Conservation (phyloP, 2,329 filamentous ascomycete species). For the Penicillium sp. region DNA sequence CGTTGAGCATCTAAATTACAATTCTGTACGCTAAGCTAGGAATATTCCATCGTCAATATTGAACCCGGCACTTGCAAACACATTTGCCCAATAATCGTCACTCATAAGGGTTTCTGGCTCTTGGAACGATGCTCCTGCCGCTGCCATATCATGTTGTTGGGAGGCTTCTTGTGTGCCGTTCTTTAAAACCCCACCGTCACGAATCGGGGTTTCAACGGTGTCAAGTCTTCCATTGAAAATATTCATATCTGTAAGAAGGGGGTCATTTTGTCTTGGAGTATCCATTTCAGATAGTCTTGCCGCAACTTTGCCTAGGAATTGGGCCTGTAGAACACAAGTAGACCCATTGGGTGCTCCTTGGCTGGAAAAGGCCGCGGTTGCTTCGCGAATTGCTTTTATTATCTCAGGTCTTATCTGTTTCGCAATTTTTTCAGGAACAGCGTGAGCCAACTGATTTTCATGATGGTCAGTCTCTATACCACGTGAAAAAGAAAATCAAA, state of each 20-base stretch:
- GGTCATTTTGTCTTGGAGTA: not conserved
- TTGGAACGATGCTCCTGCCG: no score
- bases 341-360: not conserved
- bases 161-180: no score
- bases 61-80: not conserved
- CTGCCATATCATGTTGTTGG: no score
- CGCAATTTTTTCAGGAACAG: not conserved
- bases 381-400: not conserved
- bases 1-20: not conserved
- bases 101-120: no score
- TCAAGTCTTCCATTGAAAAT: no score
- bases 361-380: not conserved
- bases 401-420: not conserved
- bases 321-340: constrained; percentile 1
- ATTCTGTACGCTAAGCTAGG: not conserved
- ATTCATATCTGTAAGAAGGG: not conserved
- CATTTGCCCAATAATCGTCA: no score
- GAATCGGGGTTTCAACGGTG: no score
- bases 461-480: no score
- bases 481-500: no score
- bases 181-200: no score
- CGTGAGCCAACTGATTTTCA: no score
- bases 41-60: not conserved
- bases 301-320: not conserved
- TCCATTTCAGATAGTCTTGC: constrained; percentile 1